Evolutionary conservation across 371 early-diverging fungal species (phyloP), one percentile per base, ranked within the genome.

Genomic region (Mortierella sp.): DNA sequence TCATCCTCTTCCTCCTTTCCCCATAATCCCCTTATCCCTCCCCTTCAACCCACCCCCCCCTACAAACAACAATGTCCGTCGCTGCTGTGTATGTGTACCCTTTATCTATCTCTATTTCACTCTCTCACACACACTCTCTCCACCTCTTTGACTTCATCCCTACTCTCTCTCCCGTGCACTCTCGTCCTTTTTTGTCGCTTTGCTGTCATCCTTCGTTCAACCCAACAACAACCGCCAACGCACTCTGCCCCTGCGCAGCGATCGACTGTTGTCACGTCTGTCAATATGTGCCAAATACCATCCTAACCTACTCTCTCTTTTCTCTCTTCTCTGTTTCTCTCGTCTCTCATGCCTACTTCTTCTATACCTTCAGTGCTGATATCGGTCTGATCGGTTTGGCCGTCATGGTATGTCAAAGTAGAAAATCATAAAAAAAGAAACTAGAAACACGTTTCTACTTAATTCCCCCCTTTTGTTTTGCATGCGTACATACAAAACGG

Each of bases 381-480:
- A 96, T 99, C 85, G 99, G 99, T 87, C 95, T 99, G 81, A 98
- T 99, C 86, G 99, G 99, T 86, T 91, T 99, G 88, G 99, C 99
- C 87, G 99, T 99, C 85, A 99, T 99, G 99, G 97, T 97, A 93
- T 76, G 87, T 77, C 26, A 63, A 19, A 11, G 26, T 29, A 1
- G 26, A 37, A 68, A 68, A 39, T 22, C 22, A 63, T 29, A 41
- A 64, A 14, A 31, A 58, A 31, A 31, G 9, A 5, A 3, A 16
- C 2, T 16, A 11, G 10, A 16, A 58, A 26, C 58, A 29, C 34
- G 58, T 1, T 16, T 19, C 39, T 22, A n/a, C 48, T 19, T 19
- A 47, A n/a, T n/a, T n/a, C n/a, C 22, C 47, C 22, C 22, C 19
- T 45, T 6, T 45, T 5, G 14, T 48, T n/a, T 2, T 29, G 11